These are phyloP conservation scores for Rhododendron simsii DNA, from an alignment of 148 eudicot species.

Conservation along the genomic window DNA sequence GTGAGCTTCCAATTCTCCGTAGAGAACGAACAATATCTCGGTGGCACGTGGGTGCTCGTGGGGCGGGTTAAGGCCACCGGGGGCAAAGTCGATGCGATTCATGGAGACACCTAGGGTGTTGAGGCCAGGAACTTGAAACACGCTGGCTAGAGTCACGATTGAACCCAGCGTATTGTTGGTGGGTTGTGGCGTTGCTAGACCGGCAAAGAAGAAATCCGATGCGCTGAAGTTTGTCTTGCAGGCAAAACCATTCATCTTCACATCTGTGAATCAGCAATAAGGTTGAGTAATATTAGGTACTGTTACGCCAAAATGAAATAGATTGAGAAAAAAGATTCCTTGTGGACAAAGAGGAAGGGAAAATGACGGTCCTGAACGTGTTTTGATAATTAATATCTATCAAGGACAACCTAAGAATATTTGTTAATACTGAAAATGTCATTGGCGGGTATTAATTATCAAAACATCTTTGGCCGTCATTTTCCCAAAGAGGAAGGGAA, in stretches of 20 bases:
- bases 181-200: conserved; percentile 21
- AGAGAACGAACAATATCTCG: conserved; percentile 34
- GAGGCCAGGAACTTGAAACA: conserved; percentile 36
- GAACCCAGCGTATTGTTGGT: conserved; percentile 27
- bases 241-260: conserved; percentile 30
- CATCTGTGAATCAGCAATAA: background rate
- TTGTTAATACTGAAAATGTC: no score
- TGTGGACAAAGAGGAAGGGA: no score
- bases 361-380: no score
- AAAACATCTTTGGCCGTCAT: no score
- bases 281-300: background rate
- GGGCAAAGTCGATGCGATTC: conserved; percentile 39
- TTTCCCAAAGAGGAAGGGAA: no score
- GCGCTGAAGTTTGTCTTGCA: conserved; percentile 24
- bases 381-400: no score
- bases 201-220: conserved; percentile 30
- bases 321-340: background rate
- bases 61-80: conserved; percentile 40
- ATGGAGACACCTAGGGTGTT: conserved; percentile 46
- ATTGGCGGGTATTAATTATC: no score
- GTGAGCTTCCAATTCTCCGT: conserved; percentile 36
- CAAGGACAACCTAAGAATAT: no score
- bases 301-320: background rate
- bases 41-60: conserved; percentile 55
- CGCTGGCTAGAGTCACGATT: conserved; percentile 31